phyloP scores from a whole-genome alignment of 192 early-diverging fungal genomes.

The Umbelopsis sp. region DNA sequence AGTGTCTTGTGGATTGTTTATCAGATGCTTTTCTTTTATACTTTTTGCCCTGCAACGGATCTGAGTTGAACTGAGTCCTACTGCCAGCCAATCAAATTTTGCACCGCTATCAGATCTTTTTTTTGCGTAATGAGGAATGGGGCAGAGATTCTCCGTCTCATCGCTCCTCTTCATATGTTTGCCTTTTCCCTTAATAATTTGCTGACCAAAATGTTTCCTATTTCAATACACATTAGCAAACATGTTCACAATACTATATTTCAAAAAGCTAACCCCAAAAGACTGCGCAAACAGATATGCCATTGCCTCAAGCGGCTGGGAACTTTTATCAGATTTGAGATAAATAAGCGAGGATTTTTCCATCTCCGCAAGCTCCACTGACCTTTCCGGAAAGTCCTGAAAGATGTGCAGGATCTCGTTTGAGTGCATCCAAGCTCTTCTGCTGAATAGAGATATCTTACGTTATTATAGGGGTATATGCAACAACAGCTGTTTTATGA shows the following conservation, averaged over 20 bases:
- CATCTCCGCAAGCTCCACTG: constrained; percentile 6
- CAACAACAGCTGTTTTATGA: too few relatives aligned
- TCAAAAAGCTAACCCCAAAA: too few relatives aligned
- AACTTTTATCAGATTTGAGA: constrained; percentile 16
- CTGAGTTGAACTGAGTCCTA: not conserved
- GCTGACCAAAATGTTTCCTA: too few relatives aligned
- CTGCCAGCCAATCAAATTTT: not conserved
- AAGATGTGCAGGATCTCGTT: not conserved
- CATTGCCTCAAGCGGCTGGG: not conserved
- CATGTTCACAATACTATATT: too few relatives aligned
- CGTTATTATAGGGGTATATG: not conserved
- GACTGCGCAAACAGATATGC: too few relatives aligned
- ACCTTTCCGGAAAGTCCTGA: constrained; percentile 3
- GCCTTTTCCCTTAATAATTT: not conserved
- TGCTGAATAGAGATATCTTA: too few relatives aligned
- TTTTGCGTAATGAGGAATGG: not conserved
- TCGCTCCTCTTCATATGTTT: not conserved
- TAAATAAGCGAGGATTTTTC: not conserved
- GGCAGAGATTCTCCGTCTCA: not conserved
- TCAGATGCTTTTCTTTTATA: not conserved
- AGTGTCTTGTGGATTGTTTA: not conserved
- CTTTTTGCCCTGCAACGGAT: not conserved
- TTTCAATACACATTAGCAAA: too few relatives aligned
- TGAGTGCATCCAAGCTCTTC: not conserved
- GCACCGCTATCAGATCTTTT: not conserved